These are phyloP conservation scores for Martensiomyces pterosporus DNA, from an alignment of 192 early-diverging fungal genomes.

Conservation along the genomic window DNA sequence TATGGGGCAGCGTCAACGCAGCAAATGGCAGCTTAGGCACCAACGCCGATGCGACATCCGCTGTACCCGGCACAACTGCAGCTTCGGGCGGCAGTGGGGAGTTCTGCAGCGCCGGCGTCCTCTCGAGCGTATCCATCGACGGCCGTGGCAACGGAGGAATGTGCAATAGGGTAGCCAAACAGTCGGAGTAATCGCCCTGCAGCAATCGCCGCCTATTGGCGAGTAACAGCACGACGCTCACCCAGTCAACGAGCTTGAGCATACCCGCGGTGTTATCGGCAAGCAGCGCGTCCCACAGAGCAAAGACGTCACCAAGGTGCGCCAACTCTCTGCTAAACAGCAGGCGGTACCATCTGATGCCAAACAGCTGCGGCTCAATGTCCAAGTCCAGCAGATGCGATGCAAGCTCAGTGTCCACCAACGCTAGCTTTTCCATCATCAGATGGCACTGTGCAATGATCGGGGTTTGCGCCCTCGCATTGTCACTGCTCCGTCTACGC, in stretches of 20 bases:
- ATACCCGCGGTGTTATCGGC: conserved; percentile 64
- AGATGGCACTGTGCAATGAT: conserved; percentile 73
- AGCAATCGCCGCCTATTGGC: conserved; percentile 58
- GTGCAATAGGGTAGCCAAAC: conserved; percentile 60
- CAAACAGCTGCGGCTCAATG: conserved; percentile 95
- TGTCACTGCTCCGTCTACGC: conserved; percentile 4
- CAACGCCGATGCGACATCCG: background rate
- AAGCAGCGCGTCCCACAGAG: conserved; percentile 91
- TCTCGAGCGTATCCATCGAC: conserved; percentile 21
- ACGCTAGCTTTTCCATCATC: conserved; percentile 64
- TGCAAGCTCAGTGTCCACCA: conserved; percentile 69
- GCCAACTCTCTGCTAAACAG: conserved; percentile 88
- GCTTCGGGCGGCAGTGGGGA: conserved; percentile 16
- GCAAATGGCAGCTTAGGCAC: conserved; percentile 12
- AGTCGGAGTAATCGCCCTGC: conserved; percentile 60
- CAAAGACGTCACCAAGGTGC: conserved; percentile 57
- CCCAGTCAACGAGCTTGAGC: conserved; percentile 76
- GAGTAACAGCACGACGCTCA: conserved; percentile 72
- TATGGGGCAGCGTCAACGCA: conserved; percentile 4
- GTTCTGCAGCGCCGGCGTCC: conserved; percentile 27
- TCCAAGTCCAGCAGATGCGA: conserved; percentile 64
- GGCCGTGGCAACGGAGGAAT: conserved; percentile 54
- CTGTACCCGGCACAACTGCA: background rate
- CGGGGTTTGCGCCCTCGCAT: conserved; percentile 42
- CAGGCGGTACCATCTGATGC: conserved; percentile 88